Evolutionary conservation across 78 protist species (phyloP), one percentile per base, ranked within the genome.

Genomic region (Bodo saltans): DNA sequence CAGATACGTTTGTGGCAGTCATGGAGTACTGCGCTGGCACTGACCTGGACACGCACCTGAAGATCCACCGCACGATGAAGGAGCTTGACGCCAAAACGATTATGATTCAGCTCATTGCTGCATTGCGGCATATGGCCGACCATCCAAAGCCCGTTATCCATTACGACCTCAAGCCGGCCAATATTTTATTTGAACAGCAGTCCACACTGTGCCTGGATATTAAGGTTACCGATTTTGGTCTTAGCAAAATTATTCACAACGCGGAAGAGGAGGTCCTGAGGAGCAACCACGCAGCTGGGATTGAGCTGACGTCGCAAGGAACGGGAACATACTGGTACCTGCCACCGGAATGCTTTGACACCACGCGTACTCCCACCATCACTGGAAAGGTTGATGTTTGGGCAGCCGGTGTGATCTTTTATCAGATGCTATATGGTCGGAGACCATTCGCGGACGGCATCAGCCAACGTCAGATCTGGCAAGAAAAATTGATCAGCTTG

Each of bases 271-370:
- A 0, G 37, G 67, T 70, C 0, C n/a, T n/a, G n/a, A n/a, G n/a
- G n/a, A 0, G 17, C 23, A 71, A 42, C 37, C 42, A 34, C 47
- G 27, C 0, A 3, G 70, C 70, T 17, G 83, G 70, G 38, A 92
- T 91, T 53, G 97, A 94, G 60, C 90, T 95, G 41, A 95, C 97
- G 41, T 79, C 90, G 42, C 94, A 94, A 0, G 98, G 98, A 30
- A 91, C 98, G 1, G 98, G 98, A 27, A 96, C 98, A 17, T 87
- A 93, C 72, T 94, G 97, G 95, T 93, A 93, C 87, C 75, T 95
- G 12, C 98, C 98, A 0, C 98, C 98, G 27, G 98, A 95, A 87
- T 94, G 97, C 74, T 95, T 93, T 32, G 79, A 23, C 42, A 30
- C 32, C 3, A 17, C 17, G 17, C n/a, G 17, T 11, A 33, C 30